Percentiles rank a stretch among this genome's conserved stretches.
Evolutionary conservation across 768 basidiomycete genomes (phyloP).

Genomic region (Serpula lacrymans): DNA sequence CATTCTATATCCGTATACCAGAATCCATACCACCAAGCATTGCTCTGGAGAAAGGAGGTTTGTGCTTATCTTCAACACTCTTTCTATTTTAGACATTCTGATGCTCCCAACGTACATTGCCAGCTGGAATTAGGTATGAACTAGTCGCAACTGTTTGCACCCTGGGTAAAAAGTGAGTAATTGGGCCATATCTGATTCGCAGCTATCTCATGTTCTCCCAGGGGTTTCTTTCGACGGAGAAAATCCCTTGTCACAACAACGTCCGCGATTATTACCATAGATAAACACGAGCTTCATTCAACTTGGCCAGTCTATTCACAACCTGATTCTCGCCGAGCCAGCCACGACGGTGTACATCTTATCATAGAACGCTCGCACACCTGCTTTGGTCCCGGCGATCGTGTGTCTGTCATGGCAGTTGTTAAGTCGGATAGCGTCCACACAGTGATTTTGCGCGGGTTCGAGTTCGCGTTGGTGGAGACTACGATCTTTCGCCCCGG

Average conservation of each 20-base stretch:
- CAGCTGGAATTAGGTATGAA: slow-evolving; percentile 87
- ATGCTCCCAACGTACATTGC: no score
- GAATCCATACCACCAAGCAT: slow-evolving; percentile 88
- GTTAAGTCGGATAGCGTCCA: slow-evolving; percentile 68
- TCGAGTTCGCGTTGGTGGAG: slow-evolving; percentile 79
- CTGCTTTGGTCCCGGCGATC: slow-evolving; percentile 86
- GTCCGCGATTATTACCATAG: slow-evolving; percentile 71
- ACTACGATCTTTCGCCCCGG: slow-evolving; percentile 71
- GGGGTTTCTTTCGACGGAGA: slow-evolving; percentile 80
- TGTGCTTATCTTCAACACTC: slow-evolving; percentile 15
- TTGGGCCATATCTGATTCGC: not conserved
- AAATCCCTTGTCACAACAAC: slow-evolving; percentile 68
- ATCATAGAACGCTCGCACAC: slow-evolving; percentile 71
- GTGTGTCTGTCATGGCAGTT: slow-evolving; percentile 65
- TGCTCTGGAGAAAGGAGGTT: slow-evolving; percentile 73
- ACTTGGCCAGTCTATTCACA: slow-evolving; percentile 91
- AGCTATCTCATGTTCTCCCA: slow-evolving; percentile 23
- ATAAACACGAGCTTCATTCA: slow-evolving; percentile 92
- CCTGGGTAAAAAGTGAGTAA: slow-evolving; percentile 75
- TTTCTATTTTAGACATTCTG: not conserved
- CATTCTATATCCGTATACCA: slow-evolving; percentile 88
- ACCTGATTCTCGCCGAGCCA: slow-evolving; percentile 62
- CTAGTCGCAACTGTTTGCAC: slow-evolving; percentile 83
- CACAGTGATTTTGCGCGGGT: slow-evolving; percentile 74
- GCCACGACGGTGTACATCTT: slow-evolving; percentile 69